A percentile compares a stretch with the other conserved stretches of the same genome.
Conservation (phyloP, 345 rosid species). For the Excoecaria agallocha region DNA sequence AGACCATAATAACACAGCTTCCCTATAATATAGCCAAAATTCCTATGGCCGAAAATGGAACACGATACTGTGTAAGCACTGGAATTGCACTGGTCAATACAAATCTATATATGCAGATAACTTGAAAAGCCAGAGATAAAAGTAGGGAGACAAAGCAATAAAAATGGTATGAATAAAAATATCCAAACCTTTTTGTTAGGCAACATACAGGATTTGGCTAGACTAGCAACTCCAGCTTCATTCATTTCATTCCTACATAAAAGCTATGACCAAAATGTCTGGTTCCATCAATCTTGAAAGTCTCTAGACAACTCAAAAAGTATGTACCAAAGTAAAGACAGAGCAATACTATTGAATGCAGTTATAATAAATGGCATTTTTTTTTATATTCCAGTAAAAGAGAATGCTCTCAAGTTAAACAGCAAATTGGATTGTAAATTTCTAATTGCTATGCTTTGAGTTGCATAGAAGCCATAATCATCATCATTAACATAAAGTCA, state of each 20-base stretch:
- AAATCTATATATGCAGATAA: not conserved
- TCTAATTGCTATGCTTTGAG: not conserved
- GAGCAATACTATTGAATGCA: not conserved
- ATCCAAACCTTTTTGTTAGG: too few species aligned
- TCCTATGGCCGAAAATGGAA: not conserved
- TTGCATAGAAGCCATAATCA: not conserved
- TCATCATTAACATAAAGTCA: not conserved
- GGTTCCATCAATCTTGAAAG: not conserved
- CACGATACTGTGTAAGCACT: too few species aligned
- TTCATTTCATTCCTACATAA: conserved; percentile 28
- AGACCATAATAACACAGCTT: not conserved
- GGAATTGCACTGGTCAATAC: not conserved
- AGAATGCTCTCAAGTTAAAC: not conserved
- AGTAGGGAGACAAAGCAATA: not conserved
- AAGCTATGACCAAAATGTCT: not conserved
- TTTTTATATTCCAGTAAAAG: not conserved
- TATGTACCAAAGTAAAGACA: not conserved
- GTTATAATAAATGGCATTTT: not conserved
- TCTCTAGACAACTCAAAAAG: not conserved
- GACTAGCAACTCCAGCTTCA: conserved; percentile 15
- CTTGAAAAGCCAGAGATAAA: not conserved
- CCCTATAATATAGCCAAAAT: too few species aligned
- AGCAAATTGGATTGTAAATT: conserved; percentile 3
- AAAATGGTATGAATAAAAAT: too few species aligned
- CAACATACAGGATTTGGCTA: conserved; percentile 21